These are phyloP conservation scores for Lathyrus oleraceus DNA, from an alignment of 306 rosid genomes.

Conservation along the genomic window DNA sequence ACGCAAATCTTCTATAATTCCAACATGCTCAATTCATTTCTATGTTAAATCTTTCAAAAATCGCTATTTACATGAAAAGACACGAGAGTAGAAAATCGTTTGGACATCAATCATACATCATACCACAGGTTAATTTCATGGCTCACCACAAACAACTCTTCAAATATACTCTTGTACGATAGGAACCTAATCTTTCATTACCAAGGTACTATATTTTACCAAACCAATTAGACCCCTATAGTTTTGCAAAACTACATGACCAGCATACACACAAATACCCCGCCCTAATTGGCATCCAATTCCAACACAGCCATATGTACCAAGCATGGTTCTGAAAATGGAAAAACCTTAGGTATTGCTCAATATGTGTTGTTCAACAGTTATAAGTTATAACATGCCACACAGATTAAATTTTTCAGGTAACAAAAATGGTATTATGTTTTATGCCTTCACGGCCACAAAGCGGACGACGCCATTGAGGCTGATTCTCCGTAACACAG, in stretches of 20 bases:
- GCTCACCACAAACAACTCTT: conserved; percentile 1
- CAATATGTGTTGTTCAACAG: not conserved
- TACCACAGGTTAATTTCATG: not conserved
- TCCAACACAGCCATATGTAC: conserved; percentile 1
- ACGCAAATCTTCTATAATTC: not conserved
- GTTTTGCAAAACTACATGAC: not conserved
- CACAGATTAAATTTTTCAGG: not conserved
- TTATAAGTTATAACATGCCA: not conserved
- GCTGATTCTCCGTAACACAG: not conserved
- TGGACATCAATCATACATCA: conserved; percentile 7
- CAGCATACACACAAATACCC: not conserved
- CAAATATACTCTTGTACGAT: not conserved
- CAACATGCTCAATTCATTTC: not conserved
- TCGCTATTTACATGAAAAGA: not conserved
- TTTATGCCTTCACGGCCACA: not conserved
- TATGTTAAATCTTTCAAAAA: not conserved
- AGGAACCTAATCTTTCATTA: not conserved
- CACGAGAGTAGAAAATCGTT: not conserved
- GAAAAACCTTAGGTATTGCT: not conserved
- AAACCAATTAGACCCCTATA: not conserved
- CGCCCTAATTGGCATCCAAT: conserved; percentile 3
- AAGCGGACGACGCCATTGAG: not conserved
- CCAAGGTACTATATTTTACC: not conserved
- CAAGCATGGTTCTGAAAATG: not conserved
- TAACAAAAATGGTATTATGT: not conserved